phyloP scores from a whole-genome alignment of 345 rosid species.

The Populus davidiana region DNA sequence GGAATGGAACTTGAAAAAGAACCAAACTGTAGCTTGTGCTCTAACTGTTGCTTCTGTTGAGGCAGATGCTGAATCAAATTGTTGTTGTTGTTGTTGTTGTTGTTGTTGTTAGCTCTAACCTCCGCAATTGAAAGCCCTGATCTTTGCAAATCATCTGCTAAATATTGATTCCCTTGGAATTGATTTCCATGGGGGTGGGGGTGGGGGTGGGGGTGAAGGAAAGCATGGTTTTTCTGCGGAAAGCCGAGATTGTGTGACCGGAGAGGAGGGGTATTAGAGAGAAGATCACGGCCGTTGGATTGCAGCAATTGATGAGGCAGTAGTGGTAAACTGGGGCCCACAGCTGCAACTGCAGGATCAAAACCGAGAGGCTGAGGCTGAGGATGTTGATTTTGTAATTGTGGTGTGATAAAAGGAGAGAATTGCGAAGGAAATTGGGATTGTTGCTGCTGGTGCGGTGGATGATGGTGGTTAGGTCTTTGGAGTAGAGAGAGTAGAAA shows the following conservation, averaged over 20 bases:
- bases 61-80: conserved; percentile 32
- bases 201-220: conserved; percentile 22
- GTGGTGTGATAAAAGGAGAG: conserved; percentile 21
- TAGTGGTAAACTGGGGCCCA: conserved; percentile 53
- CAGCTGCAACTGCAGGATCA: conserved; percentile 87
- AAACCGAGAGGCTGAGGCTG: conserved; percentile 29
- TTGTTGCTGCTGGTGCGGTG: conserved; percentile 12
- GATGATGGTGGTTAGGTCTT: conserved; percentile 34
- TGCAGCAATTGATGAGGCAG: conserved; percentile 33
- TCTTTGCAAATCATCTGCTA: conserved; percentile 44
- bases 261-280: conserved; percentile 22
- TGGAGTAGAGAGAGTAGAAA: conserved; percentile 77
- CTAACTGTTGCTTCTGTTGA: conserved; percentile 34
- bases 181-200: conserved; percentile 26
- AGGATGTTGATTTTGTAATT: conserved; percentile 11
- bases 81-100: conserved; percentile 16
- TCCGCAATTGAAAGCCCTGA: conserved; percentile 42
- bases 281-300: conserved; percentile 44
- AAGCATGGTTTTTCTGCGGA: conserved; percentile 31
- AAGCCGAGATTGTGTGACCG: conserved; percentile 49
- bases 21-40: conserved; percentile 55
- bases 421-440: conserved; percentile 1
- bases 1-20: conserved; percentile 48
- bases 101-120: conserved; percentile 13
- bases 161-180: conserved; percentile 12